Evolutionary conservation across 2,329 filamentous ascomycete species (phyloP).

Genomic region (Chaetomium olivaceum): DNA sequence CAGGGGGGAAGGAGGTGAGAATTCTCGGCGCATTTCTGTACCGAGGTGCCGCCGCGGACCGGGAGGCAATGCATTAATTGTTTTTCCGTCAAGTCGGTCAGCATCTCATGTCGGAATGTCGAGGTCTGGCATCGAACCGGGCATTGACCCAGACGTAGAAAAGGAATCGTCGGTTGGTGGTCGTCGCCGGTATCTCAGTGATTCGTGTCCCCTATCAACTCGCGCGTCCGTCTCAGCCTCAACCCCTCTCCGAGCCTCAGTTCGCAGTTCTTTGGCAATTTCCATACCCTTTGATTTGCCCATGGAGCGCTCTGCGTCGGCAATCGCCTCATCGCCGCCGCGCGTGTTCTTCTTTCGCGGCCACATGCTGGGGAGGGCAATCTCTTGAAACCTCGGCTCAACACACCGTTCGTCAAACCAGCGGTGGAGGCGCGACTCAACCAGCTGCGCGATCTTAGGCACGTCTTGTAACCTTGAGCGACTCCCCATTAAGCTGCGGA

Average conservation of each 20-base stretch:
- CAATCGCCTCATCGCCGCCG: constrained; percentile 63
- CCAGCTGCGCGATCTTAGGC: constrained; percentile 82
- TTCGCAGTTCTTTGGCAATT: constrained; percentile 50
- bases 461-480: constrained; percentile 81
- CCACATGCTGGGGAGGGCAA: constrained; percentile 79
- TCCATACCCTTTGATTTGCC: constrained; percentile 58
- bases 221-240: constrained; percentile 46
- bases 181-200: constrained; percentile 36
- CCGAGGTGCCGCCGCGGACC: not conserved
- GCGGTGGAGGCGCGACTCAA: constrained; percentile 75
- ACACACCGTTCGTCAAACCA: constrained; percentile 90
- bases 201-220: constrained; percentile 40
- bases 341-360: constrained; percentile 80
- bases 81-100: not conserved
- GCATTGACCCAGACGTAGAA: constrained; percentile 32
- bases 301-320: constrained; percentile 50
- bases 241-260: constrained; percentile 51
- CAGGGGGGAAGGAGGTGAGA: no score
- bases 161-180: constrained; percentile 36
- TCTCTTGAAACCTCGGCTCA: constrained; percentile 84
- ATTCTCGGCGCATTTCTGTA: not conserved
- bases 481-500: constrained; percentile 75
- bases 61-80: not conserved
- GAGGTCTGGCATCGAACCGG: constrained; percentile 32
- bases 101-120: constrained; percentile 26